Base-by-base conservation (phyloP, 2,329 filamentous ascomycete genomes). In the Colletotrichum caudatum region DNA sequence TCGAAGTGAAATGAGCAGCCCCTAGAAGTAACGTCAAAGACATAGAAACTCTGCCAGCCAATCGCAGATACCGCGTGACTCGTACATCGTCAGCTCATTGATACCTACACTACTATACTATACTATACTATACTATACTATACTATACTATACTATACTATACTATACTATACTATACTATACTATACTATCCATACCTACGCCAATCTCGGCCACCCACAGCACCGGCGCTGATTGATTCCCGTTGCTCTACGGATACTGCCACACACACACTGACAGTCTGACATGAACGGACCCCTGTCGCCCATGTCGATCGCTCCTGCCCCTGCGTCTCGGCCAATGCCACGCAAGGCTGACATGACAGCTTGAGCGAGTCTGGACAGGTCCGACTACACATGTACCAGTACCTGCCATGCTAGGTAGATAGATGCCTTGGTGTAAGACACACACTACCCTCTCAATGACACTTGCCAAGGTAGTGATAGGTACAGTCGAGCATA, bases 341-440 rank as follows among this genome's bases (percentile, higher is more conserved):
- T 72, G 39, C 65, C 46, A 64, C 59, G 69, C 69, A 64, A 67
- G 69, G 69, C 69, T 69, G 65, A 69, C 53, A 46, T 16, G 12
- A 41, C 18, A 39, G 59, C 69, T 69, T 59, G 64, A 60, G 69
- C 48, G 6, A 18, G 64, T 46, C 37, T n/a, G 23, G 14, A 26
- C 20, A 53, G 51, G 35, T 46, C 46, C 20, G 50, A 39, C n/a
- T 12, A 29, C 29, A 29, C 29, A 4, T 29, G 29, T 29, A 59
- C 20, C 18, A n/a, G 18, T n/a, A 46, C 44, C 18, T n/a, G 4
- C 41, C 14, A n/a, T 20, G 7, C 18, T 46, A 46, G 44, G 8
- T 29, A 29, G 29, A 4, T 29, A 29, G 29, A 29, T n/a, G 14
- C 8, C 44, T 46, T 46, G 8, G 44, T 44, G 16, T 20, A 44